A percentile compares a stretch with the other conserved stretches of the same genome.
Evolutionary conservation across 106 monocot genomes (phyloP).

Genomic region (Dendrobium huoshanense): DNA sequence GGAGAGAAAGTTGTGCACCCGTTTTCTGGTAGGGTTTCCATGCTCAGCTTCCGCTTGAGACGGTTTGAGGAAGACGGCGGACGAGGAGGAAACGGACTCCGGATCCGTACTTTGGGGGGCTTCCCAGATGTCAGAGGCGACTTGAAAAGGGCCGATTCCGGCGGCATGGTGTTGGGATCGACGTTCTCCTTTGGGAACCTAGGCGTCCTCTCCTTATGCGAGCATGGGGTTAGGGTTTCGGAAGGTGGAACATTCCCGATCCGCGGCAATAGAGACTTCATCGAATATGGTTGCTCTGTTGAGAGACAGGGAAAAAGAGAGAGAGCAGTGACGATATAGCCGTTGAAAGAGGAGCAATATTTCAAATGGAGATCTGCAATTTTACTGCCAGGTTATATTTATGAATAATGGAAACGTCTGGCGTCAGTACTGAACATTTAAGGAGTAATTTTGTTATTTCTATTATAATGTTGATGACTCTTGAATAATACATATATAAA

Average conservation of each 20-base stretch:
- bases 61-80: conserved; percentile 40
- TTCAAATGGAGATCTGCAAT: too few relatives aligned
- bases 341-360: not conserved
- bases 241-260: conserved; percentile 16
- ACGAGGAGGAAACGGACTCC: conserved; percentile 61
- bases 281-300: not conserved
- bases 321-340: not conserved
- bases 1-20: not conserved
- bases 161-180: conserved; percentile 34
- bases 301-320: not conserved
- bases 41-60: conserved; percentile 63
- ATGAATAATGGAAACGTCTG: too few relatives aligned
- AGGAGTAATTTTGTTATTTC: too few relatives aligned
- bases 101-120: conserved; percentile 23
- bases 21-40: conserved; percentile 30
- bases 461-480: too few relatives aligned
- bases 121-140: conserved; percentile 16
- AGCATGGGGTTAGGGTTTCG: conserved; percentile 33
- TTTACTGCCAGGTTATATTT: too few relatives aligned
- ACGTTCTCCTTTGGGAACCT: conserved; percentile 71
- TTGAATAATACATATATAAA: too few relatives aligned
- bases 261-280: conserved; percentile 21
- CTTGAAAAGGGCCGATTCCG: conserved; percentile 24
- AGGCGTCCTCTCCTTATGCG: conserved; percentile 26
- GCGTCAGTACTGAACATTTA: too few relatives aligned